Evolutionary conservation across 441 rosid species (phyloP), one percentile per base, ranked within the genome.

Genomic region (Lepidium campestre): DNA sequence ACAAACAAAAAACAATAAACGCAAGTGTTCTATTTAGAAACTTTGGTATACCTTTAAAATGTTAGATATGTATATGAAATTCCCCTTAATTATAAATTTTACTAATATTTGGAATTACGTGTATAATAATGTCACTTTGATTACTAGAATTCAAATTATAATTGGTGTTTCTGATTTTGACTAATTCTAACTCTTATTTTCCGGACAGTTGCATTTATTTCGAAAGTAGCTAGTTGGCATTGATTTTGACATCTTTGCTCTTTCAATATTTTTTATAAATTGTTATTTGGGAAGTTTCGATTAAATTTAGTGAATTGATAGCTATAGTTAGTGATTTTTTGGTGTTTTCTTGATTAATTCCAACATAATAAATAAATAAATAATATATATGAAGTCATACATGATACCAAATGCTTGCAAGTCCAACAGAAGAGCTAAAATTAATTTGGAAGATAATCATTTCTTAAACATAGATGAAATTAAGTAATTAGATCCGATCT

Each of bases 1-100:
- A 66, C 48, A 36, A 44, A 59, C 47, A 23, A 53, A 15, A 52
- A 66, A 34, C 35, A 59, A 20, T 27, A 53, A 70, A 60, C 72
- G 67, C 56, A 65, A 72, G 57, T 66, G 62, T 72, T 36, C 17
- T 59, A 37, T 50, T 44, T 72, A 52, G 57, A 66, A 72, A 72
- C 44, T 66, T 66, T 35, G 56, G 35, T 66, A 4, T 13, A 42
- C 65, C 32, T 65, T 49, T 19, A n/a, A 64, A 58, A 42, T 50
- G 66, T 58, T 72, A 49, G 65, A 65, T 44, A 42, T 65, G 41
- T 65, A 14, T 72, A 49, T 65, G 41, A 64, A 62, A 65, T 17
- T 72, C 17, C 35, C 57, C 34, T 60, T 59, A 27, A 29, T 53
- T 65, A 27, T n/a, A 14, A 29, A 35, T 6, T 35, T 53, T 44